Base-by-base conservation (phyloP, 192 early-diverging fungal genomes). In the Coemansia sp. region DNA sequence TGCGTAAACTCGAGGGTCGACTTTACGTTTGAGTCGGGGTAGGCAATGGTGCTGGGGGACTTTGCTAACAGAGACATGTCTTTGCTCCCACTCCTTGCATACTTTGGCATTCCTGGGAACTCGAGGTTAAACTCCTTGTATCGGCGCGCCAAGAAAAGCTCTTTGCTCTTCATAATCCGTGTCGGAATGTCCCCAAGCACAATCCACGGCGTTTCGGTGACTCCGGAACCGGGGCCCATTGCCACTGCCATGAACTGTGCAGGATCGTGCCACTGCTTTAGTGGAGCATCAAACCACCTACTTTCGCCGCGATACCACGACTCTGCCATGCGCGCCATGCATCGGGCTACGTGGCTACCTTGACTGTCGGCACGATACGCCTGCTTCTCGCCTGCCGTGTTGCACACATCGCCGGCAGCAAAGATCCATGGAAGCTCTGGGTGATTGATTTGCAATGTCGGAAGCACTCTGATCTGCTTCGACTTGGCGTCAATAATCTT, bases 391-490 rank as follows among this genome's bases (percentile, higher is more conserved):
- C 83, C 83, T 0, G 68, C 39, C 0, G 72, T 80, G 61, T 84
- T 77, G 75, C 75, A 79, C 61, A 79, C 77, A 37, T 95, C 93
- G 26, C 93, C 93, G 4, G 87, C 77, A 10, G 92, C 82, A 64
- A 90, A 95, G 44, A 95, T 88, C 77, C 93, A 85, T 8, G 88
- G 87, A 66, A 87, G 85, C 23, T 76, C 66, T 1, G 84, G 81
- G 47, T 92, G 87, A 40, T 74, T 71, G 32, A 94, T 77, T 79
- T 96, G 94, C 56, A 93, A 84, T 3, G 92, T 92, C 19, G 87
- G 86, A 45, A 83, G 85, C 56, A 90, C 89, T 5, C 83, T 80
- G 68, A 96, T 81, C 67, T 89, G 86, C 9, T 82, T 82, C 6
- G 81, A 84, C 19, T 69, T 69, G 56, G 81, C 70, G 63, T 91